These are phyloP conservation scores for Blastobotrys malaysiensis DNA, from an alignment of 1,139 yeast species.

Conservation along the genomic window DNA sequence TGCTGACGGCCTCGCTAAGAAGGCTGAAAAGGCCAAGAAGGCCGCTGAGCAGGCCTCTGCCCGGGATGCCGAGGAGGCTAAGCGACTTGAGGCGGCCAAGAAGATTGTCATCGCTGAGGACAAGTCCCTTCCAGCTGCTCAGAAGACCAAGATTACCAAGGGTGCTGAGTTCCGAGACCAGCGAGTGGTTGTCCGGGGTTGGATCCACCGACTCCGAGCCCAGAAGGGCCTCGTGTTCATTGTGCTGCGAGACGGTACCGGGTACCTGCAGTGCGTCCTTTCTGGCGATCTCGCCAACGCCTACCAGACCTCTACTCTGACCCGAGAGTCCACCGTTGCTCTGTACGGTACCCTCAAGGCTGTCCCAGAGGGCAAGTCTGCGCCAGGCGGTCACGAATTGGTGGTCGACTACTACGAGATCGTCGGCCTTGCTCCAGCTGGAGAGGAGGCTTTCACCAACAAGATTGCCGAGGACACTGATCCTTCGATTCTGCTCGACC, in stretches of 20 bases:
- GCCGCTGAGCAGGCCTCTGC: constrained; percentile 55
- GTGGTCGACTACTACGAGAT: constrained; percentile 84
- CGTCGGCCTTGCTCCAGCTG: constrained; percentile 91
- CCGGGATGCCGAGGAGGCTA: constrained; percentile 60
- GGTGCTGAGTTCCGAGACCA: constrained; percentile 48
- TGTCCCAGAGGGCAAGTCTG: constrained; percentile 93
- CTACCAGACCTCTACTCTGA: constrained; percentile 73
- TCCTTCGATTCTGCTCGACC: constrained; percentile 86
- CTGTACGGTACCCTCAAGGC: constrained; percentile 75
- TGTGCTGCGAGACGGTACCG: constrained; percentile 93
- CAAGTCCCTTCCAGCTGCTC: constrained; percentile 61
- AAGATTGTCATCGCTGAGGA: constrained; percentile 67
- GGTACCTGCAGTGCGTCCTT: constrained; percentile 80
- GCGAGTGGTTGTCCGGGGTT: constrained; percentile 79
- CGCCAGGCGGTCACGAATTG: constrained; percentile 97
- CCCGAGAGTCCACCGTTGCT: constrained; percentile 79
- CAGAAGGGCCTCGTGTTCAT: constrained; percentile 91
- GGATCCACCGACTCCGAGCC: constrained; percentile 91
- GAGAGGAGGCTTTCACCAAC: constrained; percentile 93
- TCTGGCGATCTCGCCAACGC: constrained; percentile 91
- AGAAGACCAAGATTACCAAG: constrained; percentile 56
- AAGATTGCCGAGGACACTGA: constrained; percentile 91
- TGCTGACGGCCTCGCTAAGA: constrained; percentile 85
- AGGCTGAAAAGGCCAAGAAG: constrained; percentile 73
- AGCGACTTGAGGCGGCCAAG: constrained; percentile 71